Conservation (phyloP, 2,329 filamentous ascomycete species). For the Botryotinia narcissicola region DNA sequence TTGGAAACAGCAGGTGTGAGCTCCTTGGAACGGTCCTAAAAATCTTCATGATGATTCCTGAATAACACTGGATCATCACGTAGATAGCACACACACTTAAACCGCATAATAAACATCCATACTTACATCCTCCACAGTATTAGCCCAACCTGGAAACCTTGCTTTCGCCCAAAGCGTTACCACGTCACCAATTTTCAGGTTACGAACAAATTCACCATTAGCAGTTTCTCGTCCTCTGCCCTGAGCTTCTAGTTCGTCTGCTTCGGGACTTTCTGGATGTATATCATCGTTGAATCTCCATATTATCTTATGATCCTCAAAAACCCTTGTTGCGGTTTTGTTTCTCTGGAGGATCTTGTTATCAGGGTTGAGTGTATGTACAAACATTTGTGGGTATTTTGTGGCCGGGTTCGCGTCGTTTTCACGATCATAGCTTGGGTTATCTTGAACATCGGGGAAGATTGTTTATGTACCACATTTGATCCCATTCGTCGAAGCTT, state of each 20-base stretch:
- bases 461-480: constrained; percentile 42
- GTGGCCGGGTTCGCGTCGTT: neutral
- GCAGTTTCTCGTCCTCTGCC: constrained; percentile 53
- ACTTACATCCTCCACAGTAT: constrained; percentile 48
- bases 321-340: constrained; percentile 41
- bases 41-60: neutral
- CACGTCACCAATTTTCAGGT: constrained; percentile 41
- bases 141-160: constrained; percentile 54
- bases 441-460: constrained; percentile 33
- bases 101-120: constrained; percentile 60
- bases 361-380: constrained; percentile 43
- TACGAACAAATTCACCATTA: constrained; percentile 55
- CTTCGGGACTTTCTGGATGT: constrained; percentile 44
- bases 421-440: constrained; percentile 15
- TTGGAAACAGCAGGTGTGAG: neutral
- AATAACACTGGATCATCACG: neutral
- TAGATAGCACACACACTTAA: constrained; percentile 30
- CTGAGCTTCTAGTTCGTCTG: constrained; percentile 36
- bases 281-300: constrained; percentile 54
- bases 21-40: neutral
- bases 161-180: constrained; percentile 28
- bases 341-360: constrained; percentile 47
- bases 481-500: neutral
- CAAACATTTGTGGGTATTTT: constrained; percentile 30
- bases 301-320: constrained; percentile 47